Conservation (phyloP, 1,284 basidiomycete species). For the Puccinia polysora region DNA sequence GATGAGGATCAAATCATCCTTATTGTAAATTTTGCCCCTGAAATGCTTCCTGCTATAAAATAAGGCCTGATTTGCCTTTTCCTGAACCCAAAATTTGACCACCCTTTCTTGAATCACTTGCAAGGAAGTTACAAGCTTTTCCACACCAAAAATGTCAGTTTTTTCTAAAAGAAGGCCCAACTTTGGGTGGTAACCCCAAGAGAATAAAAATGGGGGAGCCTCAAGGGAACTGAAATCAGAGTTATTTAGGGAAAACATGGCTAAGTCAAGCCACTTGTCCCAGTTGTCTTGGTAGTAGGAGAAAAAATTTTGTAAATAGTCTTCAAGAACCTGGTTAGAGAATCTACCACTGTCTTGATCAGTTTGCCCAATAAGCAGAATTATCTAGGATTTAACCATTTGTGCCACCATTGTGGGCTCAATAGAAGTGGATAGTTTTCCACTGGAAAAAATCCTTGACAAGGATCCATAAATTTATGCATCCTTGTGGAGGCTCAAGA, state of each 20-base stretch:
- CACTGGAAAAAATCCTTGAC: no score
- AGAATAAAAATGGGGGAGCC: conserved; percentile 56
- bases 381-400: no score
- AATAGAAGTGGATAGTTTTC: no score
- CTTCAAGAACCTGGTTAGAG: no score
- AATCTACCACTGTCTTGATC: no score
- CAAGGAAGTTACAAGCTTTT: neutral
- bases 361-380: no score
- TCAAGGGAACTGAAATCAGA: conserved; percentile 49
- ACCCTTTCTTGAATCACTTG: conserved; percentile 2
- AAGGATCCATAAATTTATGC: no score
- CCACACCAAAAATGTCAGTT: conserved; percentile 14
- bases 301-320: conserved; percentile 45
- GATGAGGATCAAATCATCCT: no score
- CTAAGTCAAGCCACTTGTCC: conserved; percentile 47
- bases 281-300: conserved; percentile 47
- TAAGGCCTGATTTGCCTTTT: neutral
- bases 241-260: conserved; percentile 54
- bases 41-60: no score
- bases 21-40: no score
- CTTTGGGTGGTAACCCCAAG: conserved; percentile 54
- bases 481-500: no score
- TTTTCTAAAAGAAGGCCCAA: conserved; percentile 35
- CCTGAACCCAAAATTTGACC: neutral
- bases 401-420: no score